phyloP scores from a whole-genome alignment of 1,284 basidiomycete species.

The Xanthoconium separans region DNA sequence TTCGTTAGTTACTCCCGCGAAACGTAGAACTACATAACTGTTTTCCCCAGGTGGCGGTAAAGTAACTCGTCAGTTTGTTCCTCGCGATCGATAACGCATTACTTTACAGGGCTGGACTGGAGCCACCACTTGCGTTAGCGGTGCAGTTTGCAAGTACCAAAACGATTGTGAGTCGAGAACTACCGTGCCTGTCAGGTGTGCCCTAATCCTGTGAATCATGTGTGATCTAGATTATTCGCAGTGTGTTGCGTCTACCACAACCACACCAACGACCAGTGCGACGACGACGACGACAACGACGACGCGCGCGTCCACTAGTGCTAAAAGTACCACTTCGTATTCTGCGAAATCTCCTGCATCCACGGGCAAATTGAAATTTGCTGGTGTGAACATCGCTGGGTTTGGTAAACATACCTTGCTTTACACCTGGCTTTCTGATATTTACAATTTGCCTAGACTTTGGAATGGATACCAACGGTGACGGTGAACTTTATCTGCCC shows the following conservation, averaged over 20 bases:
- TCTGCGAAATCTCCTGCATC: not conserved
- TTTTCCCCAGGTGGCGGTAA: constrained; percentile 8
- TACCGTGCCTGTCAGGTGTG: not conserved
- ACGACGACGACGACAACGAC: not conserved
- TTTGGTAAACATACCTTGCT: constrained; percentile 7
- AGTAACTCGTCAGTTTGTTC: not conserved
- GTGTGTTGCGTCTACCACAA: constrained; percentile 1
- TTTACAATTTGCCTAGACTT: constrained; percentile 7
- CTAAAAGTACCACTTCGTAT: not conserved
- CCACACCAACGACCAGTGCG: not conserved
- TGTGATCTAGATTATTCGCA: constrained; percentile 11
- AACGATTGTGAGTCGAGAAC: constrained; percentile 6
- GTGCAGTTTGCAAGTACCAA: constrained; percentile 9
- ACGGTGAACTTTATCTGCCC: not conserved
- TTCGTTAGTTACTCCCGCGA: not conserved
- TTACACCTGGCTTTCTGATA: not conserved
- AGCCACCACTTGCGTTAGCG: constrained; percentile 9
- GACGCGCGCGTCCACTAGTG: not conserved
- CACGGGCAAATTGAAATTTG: constrained; percentile 9
- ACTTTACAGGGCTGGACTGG: constrained; percentile 9
- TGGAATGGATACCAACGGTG: constrained; percentile 11
- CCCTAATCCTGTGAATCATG: not conserved
- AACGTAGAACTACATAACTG: not conserved
- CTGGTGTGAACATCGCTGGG: constrained; percentile 17
- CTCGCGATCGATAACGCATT: not conserved